These are phyloP conservation scores for Ophiostoma ips DNA, from an alignment of 2,329 filamentous ascomycete genomes.

Conservation along the genomic window DNA sequence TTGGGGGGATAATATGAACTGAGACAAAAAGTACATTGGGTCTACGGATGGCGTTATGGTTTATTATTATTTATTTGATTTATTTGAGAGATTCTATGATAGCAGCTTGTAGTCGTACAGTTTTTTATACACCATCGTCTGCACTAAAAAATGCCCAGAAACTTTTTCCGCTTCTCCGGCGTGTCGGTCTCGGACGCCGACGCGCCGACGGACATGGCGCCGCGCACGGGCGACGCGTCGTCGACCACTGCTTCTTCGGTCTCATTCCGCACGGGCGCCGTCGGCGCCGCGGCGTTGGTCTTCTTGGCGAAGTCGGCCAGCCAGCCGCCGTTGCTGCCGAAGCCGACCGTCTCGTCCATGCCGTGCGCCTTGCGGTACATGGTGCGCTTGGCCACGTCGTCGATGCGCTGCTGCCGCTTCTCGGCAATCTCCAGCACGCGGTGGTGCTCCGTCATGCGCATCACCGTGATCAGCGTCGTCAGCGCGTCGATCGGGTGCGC, in stretches of 20 bases:
- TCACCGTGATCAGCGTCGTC: slow-evolving; percentile 53
- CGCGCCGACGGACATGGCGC: background rate
- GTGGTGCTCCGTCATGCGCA: slow-evolving; percentile 63
- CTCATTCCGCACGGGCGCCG: slow-evolving; percentile 15
- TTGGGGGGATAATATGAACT: background rate
- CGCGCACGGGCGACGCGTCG: slow-evolving; percentile 18
- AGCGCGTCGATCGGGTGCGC: slow-evolving; percentile 56
- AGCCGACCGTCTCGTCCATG: slow-evolving; percentile 48
- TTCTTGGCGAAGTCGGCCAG: slow-evolving; percentile 9
- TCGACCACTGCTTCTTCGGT: slow-evolving; percentile 23
- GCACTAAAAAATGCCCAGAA: slow-evolving; percentile 64
- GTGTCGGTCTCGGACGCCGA: slow-evolving; percentile 32
- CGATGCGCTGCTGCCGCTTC: slow-evolving; percentile 56
- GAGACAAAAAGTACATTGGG: too few species aligned
- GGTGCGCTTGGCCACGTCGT: slow-evolving; percentile 77
- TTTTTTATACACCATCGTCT: background rate
- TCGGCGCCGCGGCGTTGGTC: slow-evolving; percentile 12
- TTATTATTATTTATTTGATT: background rate
- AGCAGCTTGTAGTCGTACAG: background rate
- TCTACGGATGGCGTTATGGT: too few species aligned
- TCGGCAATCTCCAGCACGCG: slow-evolving; percentile 54
- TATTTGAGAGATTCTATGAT: too few species aligned
- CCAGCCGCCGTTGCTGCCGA: slow-evolving; percentile 20
- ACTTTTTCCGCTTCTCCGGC: slow-evolving; percentile 59
- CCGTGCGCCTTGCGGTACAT: slow-evolving; percentile 81